Percentiles rank a stretch among this genome's conserved stretches.
Evolutionary conservation across 768 basidiomycete species (phyloP).

Genomic region (Russula abietina): DNA sequence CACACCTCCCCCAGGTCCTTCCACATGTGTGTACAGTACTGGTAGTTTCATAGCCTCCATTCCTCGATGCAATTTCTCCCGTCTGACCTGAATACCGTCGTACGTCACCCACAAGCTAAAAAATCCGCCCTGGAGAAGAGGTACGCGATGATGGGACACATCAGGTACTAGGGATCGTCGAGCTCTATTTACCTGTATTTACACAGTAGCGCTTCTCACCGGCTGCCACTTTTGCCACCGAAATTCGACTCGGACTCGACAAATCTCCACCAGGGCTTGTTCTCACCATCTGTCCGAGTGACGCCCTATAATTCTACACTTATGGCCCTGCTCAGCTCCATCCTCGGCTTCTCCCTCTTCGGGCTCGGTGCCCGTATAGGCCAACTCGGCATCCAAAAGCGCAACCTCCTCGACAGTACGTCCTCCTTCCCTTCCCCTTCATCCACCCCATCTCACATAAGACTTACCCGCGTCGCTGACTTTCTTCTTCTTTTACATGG

Average conservation of each 20-base stretch:
- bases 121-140: too few species aligned
- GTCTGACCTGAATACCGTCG: neutral
- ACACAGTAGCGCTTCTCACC: neutral
- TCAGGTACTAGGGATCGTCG: too few species aligned
- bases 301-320: conserved; percentile 12
- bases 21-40: neutral
- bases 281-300: neutral
- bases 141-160: too few species aligned
- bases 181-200: neutral
- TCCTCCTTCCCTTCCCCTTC: neutral
- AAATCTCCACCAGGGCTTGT: neutral
- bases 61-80: neutral
- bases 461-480: neutral
- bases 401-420: conserved; percentile 77
- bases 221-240: too few species aligned
- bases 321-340: conserved; percentile 63
- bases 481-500: neutral
- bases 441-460: neutral
- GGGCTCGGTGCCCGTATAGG: conserved; percentile 80
- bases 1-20: neutral
- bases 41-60: neutral
- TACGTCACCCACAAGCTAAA: neutral
- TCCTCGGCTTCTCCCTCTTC: conserved; percentile 74
- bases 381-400: conserved; percentile 80
- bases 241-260: neutral